phyloP scores from a whole-genome alignment of 2,329 filamentous ascomycete species.

The Trichoderma harzianum region DNA sequence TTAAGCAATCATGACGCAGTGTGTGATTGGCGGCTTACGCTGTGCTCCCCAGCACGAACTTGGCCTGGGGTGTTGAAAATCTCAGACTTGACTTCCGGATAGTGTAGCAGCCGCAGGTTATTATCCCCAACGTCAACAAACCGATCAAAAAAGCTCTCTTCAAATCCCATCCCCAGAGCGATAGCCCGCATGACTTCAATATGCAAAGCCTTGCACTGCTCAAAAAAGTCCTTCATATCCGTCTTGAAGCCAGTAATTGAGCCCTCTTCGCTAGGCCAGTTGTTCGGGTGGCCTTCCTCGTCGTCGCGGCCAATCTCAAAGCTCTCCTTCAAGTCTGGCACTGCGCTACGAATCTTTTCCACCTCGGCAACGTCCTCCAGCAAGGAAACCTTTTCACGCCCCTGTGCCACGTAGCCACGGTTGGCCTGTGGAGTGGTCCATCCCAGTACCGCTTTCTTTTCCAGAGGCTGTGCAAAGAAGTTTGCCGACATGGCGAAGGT shows the following conservation, averaged over 20 bases:
- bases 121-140: slow-evolving; percentile 70
- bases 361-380: slow-evolving; percentile 54
- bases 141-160: slow-evolving; percentile 69
- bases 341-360: slow-evolving; percentile 53
- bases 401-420: slow-evolving; percentile 67
- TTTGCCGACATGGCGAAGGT: slow-evolving; percentile 65
- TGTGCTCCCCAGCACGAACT: slow-evolving; percentile 76
- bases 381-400: slow-evolving; percentile 67
- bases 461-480: slow-evolving; percentile 65
- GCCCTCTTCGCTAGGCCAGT: slow-evolving; percentile 59
- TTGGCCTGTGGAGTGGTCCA: slow-evolving; percentile 74
- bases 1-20: neutral
- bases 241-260: slow-evolving; percentile 55
- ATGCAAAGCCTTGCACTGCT: slow-evolving; percentile 71
- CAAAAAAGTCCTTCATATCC: slow-evolving; percentile 73
- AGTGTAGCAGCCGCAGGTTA: slow-evolving; percentile 71
- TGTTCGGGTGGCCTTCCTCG: slow-evolving; percentile 64
- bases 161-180: slow-evolving; percentile 73
- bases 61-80: slow-evolving; percentile 68
- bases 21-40: slow-evolving; percentile 33
- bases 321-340: slow-evolving; percentile 64
- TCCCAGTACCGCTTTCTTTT: slow-evolving; percentile 61
- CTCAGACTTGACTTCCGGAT: slow-evolving; percentile 63
- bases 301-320: slow-evolving; percentile 62
- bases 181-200: slow-evolving; percentile 79